These are phyloP conservation scores for Mucor velutinosus DNA, from an alignment of 371 early-diverging fungal species.

Conservation along the genomic window DNA sequence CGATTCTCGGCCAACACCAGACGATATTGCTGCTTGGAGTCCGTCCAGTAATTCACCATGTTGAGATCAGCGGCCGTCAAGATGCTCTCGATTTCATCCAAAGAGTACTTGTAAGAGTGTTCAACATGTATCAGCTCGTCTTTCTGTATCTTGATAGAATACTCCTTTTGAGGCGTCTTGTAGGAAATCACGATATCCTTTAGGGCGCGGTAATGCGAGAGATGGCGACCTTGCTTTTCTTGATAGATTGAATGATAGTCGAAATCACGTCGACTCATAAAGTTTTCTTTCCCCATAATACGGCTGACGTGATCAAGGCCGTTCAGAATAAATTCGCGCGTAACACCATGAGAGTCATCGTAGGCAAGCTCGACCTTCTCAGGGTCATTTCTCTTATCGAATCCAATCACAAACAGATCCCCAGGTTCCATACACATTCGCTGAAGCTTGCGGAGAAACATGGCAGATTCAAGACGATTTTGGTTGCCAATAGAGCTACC, in stretches of 20 bases:
- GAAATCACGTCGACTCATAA: conserved; percentile 64
- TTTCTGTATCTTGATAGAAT: conserved; percentile 47
- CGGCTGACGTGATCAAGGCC: conserved; percentile 78
- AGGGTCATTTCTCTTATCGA: conserved; percentile 79
- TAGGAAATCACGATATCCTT: conserved; percentile 53
- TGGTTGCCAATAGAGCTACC: conserved; percentile 90
- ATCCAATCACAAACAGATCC: conserved; percentile 80
- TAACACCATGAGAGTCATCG: conserved; percentile 79
- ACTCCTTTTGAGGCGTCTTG: conserved; percentile 26
- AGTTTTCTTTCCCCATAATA: conserved; percentile 59
- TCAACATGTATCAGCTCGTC: conserved; percentile 90
- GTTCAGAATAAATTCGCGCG: conserved; percentile 84
- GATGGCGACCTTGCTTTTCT: conserved; percentile 74
- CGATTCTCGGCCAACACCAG: conserved; percentile 77
- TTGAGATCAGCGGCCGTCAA: conserved; percentile 59
- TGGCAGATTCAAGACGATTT: conserved; percentile 55
- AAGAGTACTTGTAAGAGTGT: conserved; percentile 83
- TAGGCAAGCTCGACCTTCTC: conserved; percentile 77
- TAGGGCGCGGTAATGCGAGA: conserved; percentile 73
- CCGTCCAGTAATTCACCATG: conserved; percentile 64
- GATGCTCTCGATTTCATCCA: conserved; percentile 59
- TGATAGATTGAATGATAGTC: conserved; percentile 78
- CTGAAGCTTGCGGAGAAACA: conserved; percentile 49
- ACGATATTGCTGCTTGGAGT: conserved; percentile 63
- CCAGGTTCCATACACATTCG: conserved; percentile 59